phyloP scores from a whole-genome alignment of 1,139 yeast genomes.

The Taphrina confusa region DNA sequence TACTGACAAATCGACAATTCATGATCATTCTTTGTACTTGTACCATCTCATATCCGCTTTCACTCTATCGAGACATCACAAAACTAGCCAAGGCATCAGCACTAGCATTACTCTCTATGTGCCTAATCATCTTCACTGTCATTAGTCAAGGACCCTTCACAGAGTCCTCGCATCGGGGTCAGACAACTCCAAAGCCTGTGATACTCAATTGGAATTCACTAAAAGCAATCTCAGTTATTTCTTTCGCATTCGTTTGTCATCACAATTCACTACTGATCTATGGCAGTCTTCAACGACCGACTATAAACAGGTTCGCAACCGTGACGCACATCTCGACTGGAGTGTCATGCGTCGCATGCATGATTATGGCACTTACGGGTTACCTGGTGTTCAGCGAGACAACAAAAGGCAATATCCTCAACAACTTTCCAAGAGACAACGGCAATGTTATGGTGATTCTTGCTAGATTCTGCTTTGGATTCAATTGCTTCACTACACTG shows the following conservation, averaged over 20 bases:
- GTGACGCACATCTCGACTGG: constrained; percentile 83
- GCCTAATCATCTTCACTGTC: constrained; percentile 71
- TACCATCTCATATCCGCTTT: constrained; percentile 77
- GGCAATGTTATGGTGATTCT: constrained; percentile 48
- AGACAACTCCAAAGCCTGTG: constrained; percentile 53
- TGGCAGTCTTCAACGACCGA: constrained; percentile 75
- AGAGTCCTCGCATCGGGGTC: constrained; percentile 53
- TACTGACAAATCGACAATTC: constrained; percentile 65
- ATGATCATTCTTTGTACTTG: constrained; percentile 70
- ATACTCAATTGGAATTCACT: constrained; percentile 67
- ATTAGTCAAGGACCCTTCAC: constrained; percentile 70
- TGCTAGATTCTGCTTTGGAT: constrained; percentile 88
- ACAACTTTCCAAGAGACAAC: constrained; percentile 77
- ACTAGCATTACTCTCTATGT: constrained; percentile 81
- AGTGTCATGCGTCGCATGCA: constrained; percentile 77
- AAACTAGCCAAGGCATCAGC: constrained; percentile 86
- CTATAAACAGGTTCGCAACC: constrained; percentile 68
- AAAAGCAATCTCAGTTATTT: constrained; percentile 87
- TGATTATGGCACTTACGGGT: constrained; percentile 78
- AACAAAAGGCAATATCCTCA: constrained; percentile 82
- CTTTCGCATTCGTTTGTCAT: constrained; percentile 93
- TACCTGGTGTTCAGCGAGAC: constrained; percentile 70
- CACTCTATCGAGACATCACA: constrained; percentile 77
- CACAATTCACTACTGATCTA: constrained; percentile 89
- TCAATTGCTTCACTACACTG: constrained; percentile 69